Evolutionary conservation across 257 asterid genomes (phyloP).

Genomic region (Scutellaria barbata): DNA sequence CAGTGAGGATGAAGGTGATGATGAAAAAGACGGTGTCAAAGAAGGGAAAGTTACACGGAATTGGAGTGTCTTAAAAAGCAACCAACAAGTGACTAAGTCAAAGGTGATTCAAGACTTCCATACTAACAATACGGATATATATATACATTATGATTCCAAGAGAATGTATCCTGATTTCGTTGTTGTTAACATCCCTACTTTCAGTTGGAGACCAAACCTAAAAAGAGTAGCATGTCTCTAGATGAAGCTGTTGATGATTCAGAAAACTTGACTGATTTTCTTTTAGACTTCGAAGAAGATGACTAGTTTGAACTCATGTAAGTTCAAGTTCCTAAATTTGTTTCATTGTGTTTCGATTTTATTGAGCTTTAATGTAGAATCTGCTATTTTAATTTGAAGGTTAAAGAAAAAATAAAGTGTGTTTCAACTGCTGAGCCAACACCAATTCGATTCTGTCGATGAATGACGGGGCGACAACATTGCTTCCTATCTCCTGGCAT

Average conservation of each 20-base stretch:
- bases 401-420: background rate
- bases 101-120: slow-evolving; percentile 54
- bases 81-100: slow-evolving; percentile 58
- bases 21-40: slow-evolving; percentile 50
- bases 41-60: slow-evolving; percentile 69
- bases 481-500: slow-evolving; percentile 2
- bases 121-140: background rate
- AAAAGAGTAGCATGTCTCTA: slow-evolving; percentile 63
- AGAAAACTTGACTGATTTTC: slow-evolving; percentile 91
- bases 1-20: slow-evolving; percentile 67
- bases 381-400: background rate
- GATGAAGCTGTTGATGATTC: slow-evolving; percentile 92
- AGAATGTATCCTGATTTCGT: background rate
- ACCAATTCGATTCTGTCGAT: background rate
- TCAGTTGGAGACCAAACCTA: slow-evolving; percentile 59
- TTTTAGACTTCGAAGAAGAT: slow-evolving; percentile 67
- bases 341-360: background rate
- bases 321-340: background rate
- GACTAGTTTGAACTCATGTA: slow-evolving; percentile 30
- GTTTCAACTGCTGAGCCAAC: no score
- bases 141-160: no score
- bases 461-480: background rate
- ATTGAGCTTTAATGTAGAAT: background rate
- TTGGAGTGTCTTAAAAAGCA: slow-evolving; percentile 85
- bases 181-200: slow-evolving; percentile 1